phyloP scores from a whole-genome alignment of 805 yeast genomes.

The Alloascoidea africana region DNA sequence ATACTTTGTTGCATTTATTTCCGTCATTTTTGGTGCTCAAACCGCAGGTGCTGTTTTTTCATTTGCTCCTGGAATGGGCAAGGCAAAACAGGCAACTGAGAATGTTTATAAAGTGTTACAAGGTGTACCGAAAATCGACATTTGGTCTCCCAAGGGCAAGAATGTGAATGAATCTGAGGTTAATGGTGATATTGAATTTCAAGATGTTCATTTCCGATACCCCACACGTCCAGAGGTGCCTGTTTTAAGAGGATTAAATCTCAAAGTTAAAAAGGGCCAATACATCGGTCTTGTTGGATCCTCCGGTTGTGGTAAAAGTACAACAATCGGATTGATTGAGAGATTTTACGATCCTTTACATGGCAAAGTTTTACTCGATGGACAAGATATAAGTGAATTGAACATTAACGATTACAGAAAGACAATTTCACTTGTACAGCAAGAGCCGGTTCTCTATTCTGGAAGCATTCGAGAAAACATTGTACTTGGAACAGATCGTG shows the following conservation, averaged over 20 bases:
- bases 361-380: slow-evolving; percentile 38
- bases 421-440: slow-evolving; percentile 44
- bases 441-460: slow-evolving; percentile 41
- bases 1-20: slow-evolving; percentile 23
- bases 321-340: slow-evolving; percentile 37
- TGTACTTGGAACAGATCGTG: slow-evolving; percentile 26
- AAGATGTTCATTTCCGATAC: slow-evolving; percentile 48
- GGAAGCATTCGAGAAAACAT: slow-evolving; percentile 43
- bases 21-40: slow-evolving; percentile 25
- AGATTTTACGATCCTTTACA: slow-evolving; percentile 33
- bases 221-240: slow-evolving; percentile 37
- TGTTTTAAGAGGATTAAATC: slow-evolving; percentile 33
- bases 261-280: slow-evolving; percentile 32
- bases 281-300: slow-evolving; percentile 57
- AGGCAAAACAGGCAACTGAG: slow-evolving; percentile 21
- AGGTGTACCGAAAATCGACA: slow-evolving; percentile 19
- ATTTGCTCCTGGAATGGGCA: slow-evolving; percentile 27
- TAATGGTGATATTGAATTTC: slow-evolving; percentile 39
- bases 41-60: slow-evolving; percentile 24
- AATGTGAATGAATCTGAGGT: slow-evolving; percentile 15
- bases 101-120: slow-evolving; percentile 18
- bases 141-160: slow-evolving; percentile 13
- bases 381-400: slow-evolving; percentile 28
- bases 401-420: slow-evolving; percentile 35
- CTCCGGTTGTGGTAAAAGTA: slow-evolving; percentile 47